Evolutionary conservation across 768 basidiomycete species (phyloP).

Genomic region (Hortiboletus campestris): DNA sequence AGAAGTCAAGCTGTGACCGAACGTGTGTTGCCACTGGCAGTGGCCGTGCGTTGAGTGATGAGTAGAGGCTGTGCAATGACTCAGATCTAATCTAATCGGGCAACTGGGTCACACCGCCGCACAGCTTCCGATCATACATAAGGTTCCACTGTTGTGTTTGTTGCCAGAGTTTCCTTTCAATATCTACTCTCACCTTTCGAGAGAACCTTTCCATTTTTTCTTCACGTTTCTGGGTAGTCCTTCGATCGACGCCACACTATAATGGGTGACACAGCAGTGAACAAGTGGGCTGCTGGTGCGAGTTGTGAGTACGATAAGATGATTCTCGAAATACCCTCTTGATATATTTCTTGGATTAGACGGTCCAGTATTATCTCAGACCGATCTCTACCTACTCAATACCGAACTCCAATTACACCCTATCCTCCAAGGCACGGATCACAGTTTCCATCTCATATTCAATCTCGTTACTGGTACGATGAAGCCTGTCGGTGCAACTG

Average conservation of each 20-base stretch:
- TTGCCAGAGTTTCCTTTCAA: neutral
- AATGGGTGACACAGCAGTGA: constrained; percentile 29
- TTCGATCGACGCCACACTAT: constrained; percentile 1
- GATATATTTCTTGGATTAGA: constrained; percentile 40
- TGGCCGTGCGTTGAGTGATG: neutral
- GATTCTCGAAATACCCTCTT: neutral
- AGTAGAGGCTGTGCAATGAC: constrained; percentile 17
- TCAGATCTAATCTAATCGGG: constrained; percentile 24
- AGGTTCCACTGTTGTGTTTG: neutral
- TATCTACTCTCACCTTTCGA: neutral
- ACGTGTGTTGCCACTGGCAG: too few relatives aligned
- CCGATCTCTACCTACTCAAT: constrained; percentile 76
- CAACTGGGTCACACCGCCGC: constrained; percentile 19
- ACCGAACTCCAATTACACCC: constrained; percentile 72
- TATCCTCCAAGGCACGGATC: constrained; percentile 53
- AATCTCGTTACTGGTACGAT: constrained; percentile 62
- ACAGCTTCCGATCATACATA: constrained; percentile 15
- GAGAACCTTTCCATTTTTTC: neutral
- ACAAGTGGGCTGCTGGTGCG: constrained; percentile 36
- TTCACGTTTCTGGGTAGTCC: neutral
- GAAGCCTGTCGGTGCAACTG: neutral
- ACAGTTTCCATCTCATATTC: constrained; percentile 64
- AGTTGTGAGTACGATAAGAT: constrained; percentile 31
- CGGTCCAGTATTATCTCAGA: constrained; percentile 76
- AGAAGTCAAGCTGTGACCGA: constrained; percentile 1